Percentiles rank a stretch among this genome's conserved stretches.
These are phyloP conservation scores for Solanum phureja DNA, from an alignment of 257 asterid genomes.

Conservation along the genomic window DNA sequence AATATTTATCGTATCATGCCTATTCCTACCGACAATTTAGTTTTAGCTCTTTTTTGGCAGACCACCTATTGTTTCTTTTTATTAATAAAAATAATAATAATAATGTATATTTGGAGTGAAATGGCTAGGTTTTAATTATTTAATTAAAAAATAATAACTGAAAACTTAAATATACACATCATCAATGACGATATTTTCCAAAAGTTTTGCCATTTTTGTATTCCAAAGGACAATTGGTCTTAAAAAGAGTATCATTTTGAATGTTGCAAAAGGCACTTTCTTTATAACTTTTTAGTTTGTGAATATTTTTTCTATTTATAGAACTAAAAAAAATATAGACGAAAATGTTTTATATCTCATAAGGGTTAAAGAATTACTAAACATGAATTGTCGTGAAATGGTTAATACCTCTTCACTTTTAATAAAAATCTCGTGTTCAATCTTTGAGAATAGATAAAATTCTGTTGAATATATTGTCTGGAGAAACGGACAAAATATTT, in stretches of 20 bases:
- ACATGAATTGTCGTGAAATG: not conserved
- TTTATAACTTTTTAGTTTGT: not conserved
- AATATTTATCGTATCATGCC: not conserved
- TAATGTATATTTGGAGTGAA: not conserved
- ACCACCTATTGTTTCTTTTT: not conserved
- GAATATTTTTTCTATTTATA: not conserved
- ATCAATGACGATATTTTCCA: not conserved
- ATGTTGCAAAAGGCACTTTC: not conserved
- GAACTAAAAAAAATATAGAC: not conserved
- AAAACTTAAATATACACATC: not conserved
- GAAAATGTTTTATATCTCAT: not conserved
- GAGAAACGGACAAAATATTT: not conserved
- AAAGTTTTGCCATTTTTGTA: not conserved
- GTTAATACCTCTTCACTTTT: too few relatives aligned
- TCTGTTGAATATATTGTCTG: rapidly evolving
- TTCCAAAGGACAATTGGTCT: not conserved
- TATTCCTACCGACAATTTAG: not conserved
- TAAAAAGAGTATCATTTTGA: not conserved
- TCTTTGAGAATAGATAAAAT: not conserved
- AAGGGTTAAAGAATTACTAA: too few relatives aligned
- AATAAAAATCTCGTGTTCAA: too few relatives aligned
- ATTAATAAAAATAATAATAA: too few relatives aligned
- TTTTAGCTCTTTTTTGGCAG: not conserved
- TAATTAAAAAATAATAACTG: not conserved
- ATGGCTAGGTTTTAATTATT: not conserved